Conservation (phyloP, 139 green algal species). For the Coelastrella sp. region DNA sequence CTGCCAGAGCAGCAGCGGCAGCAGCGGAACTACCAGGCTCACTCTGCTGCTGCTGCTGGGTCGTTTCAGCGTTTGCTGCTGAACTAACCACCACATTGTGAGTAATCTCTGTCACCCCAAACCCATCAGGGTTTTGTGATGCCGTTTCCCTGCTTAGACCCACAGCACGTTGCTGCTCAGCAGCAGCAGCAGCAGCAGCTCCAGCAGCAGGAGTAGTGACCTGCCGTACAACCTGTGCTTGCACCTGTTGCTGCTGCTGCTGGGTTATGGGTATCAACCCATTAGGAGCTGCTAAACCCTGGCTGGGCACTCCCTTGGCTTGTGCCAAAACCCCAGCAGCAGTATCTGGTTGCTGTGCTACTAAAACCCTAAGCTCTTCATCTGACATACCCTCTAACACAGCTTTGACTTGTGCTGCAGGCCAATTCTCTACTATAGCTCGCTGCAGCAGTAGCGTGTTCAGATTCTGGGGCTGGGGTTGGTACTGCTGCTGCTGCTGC, state of each 20-base stretch:
- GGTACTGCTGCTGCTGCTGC: neutral
- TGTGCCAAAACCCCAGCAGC: constrained; percentile 3
- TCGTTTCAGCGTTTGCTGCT: neutral
- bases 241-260: no score
- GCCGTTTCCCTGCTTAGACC: no score
- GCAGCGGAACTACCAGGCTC: no score
- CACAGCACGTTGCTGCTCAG: no score
- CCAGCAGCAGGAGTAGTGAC: neutral
- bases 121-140: no score
- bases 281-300: neutral
- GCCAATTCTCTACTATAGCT: constrained; percentile 36
- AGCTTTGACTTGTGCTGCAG: constrained; percentile 12
- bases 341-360: constrained; percentile 18
- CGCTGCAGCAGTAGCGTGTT: constrained; percentile 43
- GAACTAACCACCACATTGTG: neutral
- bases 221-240: no score
- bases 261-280: no score
- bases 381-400: constrained; percentile 34
- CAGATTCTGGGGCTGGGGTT: neutral
- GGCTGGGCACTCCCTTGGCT: neutral
- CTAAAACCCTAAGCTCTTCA: constrained; percentile 28
- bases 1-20: neutral
- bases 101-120: neutral
- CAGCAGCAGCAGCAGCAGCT: neutral
- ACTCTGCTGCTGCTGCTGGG: constrained; percentile 43